A percentile compares a stretch with the other conserved stretches of the same genome.
These are phyloP conservation scores for Garcia nutans DNA, from an alignment of 345 rosid species.

Conservation along the genomic window DNA sequence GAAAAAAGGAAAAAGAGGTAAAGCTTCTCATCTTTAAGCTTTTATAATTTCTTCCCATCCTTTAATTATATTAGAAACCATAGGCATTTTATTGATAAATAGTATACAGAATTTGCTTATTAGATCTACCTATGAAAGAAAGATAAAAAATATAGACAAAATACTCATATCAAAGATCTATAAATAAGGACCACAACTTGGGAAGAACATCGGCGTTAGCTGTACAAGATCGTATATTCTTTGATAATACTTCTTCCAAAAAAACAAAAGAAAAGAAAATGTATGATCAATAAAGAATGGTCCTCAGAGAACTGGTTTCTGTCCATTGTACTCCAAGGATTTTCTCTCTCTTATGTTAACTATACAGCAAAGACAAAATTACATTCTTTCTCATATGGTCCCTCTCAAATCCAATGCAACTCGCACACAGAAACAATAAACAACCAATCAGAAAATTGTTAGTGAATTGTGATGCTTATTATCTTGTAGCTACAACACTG, in stretches of 20 bases:
- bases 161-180: not conserved
- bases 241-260: not conserved
- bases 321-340: slow-evolving; percentile 7
- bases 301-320: slow-evolving; percentile 15
- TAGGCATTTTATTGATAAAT: too few relatives aligned
- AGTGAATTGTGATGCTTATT: not conserved
- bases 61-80: not conserved
- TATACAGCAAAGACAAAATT: not conserved
- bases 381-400: not conserved
- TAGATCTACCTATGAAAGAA: not conserved
- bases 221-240: slow-evolving; percentile 14
- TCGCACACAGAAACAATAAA: not conserved
- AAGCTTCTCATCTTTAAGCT: not conserved
- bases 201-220: not conserved
- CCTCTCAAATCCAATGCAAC: slow-evolving; percentile 18
- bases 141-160: not conserved
- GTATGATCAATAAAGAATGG: slow-evolving; percentile 2
- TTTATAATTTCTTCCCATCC: not conserved
- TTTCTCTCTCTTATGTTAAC: slow-evolving; percentile 1
- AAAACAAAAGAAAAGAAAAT: not conserved
- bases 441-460: slow-evolving; percentile 11
- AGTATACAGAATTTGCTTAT: not conserved
- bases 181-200: not conserved
- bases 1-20: too few relatives aligned
- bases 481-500: slow-evolving; percentile 17